These are phyloP conservation scores for Oryza nivara DNA, from an alignment of 176 grass and related monocot genomes.

Conservation along the genomic window DNA sequence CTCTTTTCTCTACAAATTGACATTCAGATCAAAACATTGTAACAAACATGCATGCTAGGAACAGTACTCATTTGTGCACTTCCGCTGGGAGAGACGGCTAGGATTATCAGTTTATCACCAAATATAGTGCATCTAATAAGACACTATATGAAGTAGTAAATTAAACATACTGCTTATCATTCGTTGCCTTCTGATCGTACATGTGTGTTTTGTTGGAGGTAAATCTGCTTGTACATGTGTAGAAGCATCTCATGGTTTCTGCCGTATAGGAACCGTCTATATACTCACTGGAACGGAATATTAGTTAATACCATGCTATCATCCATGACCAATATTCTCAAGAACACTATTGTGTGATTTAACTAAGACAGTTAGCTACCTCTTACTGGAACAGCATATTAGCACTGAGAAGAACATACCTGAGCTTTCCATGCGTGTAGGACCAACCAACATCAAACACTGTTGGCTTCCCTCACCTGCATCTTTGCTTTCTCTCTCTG, in stretches of 20 bases:
- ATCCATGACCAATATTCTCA: background rate
- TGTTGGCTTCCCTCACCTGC: background rate
- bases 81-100: background rate
- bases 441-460: background rate
- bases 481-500: background rate
- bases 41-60: background rate
- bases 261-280: background rate
- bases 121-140: background rate
- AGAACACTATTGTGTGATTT: conserved; percentile 9
- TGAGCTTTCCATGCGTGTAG: background rate
- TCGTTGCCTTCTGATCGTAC: background rate
- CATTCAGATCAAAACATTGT: background rate
- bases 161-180: conserved; percentile 4
- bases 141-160: conserved; percentile 1
- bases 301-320: background rate
- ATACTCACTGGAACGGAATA: background rate
- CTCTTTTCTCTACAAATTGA: background rate
- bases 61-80: background rate
- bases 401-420: background rate
- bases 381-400: background rate
- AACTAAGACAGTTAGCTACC: background rate
- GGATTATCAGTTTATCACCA: background rate
- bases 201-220: background rate
- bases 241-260: conserved; percentile 13
- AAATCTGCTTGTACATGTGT: conserved; percentile 1